phyloP scores from a whole-genome alignment of 2,329 filamentous ascomycete genomes.

The Trichoderma atroviride region DNA sequence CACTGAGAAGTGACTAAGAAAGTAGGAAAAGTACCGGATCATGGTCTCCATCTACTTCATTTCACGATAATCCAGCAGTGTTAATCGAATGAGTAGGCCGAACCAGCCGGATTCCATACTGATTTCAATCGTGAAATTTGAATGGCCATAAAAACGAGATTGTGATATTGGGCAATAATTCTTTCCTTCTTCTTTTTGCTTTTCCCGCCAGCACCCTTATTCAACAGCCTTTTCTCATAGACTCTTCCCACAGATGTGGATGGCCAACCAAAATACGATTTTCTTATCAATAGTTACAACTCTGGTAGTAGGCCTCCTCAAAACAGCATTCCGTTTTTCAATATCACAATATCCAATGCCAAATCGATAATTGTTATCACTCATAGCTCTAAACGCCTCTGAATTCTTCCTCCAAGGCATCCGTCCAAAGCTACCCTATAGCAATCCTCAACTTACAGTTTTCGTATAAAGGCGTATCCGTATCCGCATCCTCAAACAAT shows the following conservation, averaged over 20 bases:
- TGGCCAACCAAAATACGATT: not conserved
- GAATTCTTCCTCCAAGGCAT: not conserved
- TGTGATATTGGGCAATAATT: too few species aligned
- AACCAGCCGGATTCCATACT: too few species aligned
- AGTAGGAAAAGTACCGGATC: too few species aligned
- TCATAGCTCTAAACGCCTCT: not conserved
- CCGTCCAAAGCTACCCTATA: not conserved
- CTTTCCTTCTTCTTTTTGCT: not conserved
- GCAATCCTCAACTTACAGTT: not conserved
- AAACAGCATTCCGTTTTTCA: not conserved
- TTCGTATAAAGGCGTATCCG: slow-evolving; percentile 3
- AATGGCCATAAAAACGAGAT: too few species aligned
- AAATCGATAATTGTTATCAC: not conserved
- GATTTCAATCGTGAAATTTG: too few species aligned
- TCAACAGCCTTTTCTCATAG: not conserved
- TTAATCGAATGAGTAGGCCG: too few species aligned
- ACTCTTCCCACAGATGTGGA: not conserved
- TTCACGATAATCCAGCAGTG: too few species aligned
- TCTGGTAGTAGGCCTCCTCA: not conserved
- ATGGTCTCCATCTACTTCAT: too few species aligned
- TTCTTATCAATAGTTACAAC: not conserved
- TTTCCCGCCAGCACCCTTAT: not conserved
- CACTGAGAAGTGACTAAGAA: too few species aligned
- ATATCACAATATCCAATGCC: not conserved
- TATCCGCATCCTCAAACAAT: slow-evolving; percentile 1